Evolutionary conservation across 202 grass and related monocot genomes (phyloP), one percentile per base, ranked within the genome.

Genomic region (Setaria viridis): DNA sequence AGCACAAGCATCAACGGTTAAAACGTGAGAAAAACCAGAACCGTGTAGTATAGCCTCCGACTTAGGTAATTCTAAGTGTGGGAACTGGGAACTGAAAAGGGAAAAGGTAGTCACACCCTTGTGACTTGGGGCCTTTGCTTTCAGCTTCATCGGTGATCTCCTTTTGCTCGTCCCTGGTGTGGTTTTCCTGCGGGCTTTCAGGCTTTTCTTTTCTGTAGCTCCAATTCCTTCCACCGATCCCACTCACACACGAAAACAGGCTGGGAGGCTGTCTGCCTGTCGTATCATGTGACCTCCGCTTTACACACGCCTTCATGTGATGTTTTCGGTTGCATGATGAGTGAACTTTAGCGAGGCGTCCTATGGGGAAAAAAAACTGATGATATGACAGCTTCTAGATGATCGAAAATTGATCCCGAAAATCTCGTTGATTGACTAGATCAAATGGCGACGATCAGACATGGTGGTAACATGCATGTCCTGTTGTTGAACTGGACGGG

Each of bases 231-330:
- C 45, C 32, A 21, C 41, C 33, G 53, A 37, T 74, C 32, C 14
- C 71, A 35, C 48, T 51, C 30, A 54, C 70, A 55, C 72, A 11
- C 53, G 3, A 15, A 20, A 48, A 78, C 14, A 57, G 42, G 55
- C n/a, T 42, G 54, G n/a, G 45, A 47, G 63, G 21, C 39, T 11
- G 19, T 46, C 59, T 67, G 75, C 37, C 11, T 15, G 20, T 62
- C n/a, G 5, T 35, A 0, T 50, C 66, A 79, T 72, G 66, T 86
- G 67, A 42, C 67, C 10, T 30, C 55, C 58, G n/a, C 58, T 86
- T 72, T 65, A n/a, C 50, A 56, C 46, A 73, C 35, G 58, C 68
- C 7, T 56, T 72, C 84, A 4, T 80, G 56, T 86, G 77, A 73
- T 74, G 46, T 67, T 53, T 53, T 39, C 8, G 37, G 35, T 37